These are phyloP conservation scores for Tilletia indica DNA, from an alignment of 1,284 basidiomycete genomes.

Conservation along the genomic window DNA sequence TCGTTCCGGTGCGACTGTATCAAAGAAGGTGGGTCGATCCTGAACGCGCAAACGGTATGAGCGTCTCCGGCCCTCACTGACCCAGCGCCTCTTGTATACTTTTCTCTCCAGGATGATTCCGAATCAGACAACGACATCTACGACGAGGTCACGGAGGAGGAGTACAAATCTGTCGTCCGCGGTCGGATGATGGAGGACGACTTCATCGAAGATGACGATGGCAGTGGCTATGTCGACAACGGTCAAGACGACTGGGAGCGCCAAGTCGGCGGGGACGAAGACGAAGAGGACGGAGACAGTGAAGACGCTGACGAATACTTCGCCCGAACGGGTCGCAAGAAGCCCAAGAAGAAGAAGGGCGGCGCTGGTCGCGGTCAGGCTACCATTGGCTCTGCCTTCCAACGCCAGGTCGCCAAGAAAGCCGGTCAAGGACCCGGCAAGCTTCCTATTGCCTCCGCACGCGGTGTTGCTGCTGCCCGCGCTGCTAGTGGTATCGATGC, in stretches of 20 bases:
- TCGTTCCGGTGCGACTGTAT: conserved; percentile 31
- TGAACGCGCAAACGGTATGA: not conserved
- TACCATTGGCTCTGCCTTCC: conserved; percentile 18
- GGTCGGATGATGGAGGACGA: conserved; percentile 84
- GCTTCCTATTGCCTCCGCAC: conserved; percentile 4
- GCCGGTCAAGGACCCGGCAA: conserved; percentile 2
- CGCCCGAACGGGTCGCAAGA: conserved; percentile 48
- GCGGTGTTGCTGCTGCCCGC: conserved; percentile 15
- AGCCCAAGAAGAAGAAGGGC: conserved; percentile 41
- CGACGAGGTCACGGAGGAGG: conserved; percentile 87
- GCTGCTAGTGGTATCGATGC: conserved; percentile 24
- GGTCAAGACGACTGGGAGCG: conserved; percentile 85
- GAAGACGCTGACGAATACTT: conserved; percentile 52
- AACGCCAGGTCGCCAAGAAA: conserved; percentile 9
- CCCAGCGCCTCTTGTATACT: not conserved
- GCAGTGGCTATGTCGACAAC: conserved; percentile 88
- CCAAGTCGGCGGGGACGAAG: conserved; percentile 45
- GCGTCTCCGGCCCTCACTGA: not conserved
- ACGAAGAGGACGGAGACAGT: conserved; percentile 57
- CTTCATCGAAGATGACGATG: conserved; percentile 87
- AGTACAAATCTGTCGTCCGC: conserved; percentile 82
- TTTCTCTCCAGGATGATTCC: not conserved
- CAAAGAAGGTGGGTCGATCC: conserved; percentile 13
- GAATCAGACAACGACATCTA: conserved; percentile 68
- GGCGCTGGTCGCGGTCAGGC: not conserved